Evolutionary conservation across 164 flowering plant genomes (phyloP).

Genomic region (Magnolia sinica): DNA sequence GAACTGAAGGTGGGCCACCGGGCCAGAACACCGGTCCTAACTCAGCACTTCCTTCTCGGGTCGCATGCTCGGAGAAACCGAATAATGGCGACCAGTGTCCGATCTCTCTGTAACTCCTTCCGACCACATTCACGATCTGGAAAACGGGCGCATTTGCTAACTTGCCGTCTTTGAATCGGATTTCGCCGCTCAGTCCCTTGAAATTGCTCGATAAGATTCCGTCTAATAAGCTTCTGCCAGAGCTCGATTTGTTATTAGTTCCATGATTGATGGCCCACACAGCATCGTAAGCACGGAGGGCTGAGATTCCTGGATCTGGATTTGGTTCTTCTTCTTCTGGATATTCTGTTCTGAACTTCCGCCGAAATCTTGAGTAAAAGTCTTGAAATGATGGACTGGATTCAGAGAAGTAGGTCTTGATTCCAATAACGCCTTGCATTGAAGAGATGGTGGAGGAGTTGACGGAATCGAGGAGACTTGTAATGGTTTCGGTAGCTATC

Average conservation of each 20-base stretch:
- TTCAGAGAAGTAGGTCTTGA: conserved; percentile 8
- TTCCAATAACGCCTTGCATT: conserved; percentile 26
- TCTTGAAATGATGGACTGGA: background rate
- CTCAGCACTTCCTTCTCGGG: background rate
- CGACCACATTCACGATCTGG: conserved; percentile 21
- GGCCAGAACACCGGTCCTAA: conserved; percentile 30
- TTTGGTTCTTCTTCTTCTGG: conserved; percentile 15
- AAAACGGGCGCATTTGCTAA: background rate
- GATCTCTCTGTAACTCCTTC: conserved; percentile 21
- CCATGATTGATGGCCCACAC: conserved; percentile 7
- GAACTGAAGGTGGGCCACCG: conserved; percentile 15
- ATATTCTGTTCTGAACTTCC: conserved; percentile 13
- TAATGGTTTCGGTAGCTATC: conserved; percentile 30
- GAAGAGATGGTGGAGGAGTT: conserved; percentile 16
- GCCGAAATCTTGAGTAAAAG: conserved; percentile 2
- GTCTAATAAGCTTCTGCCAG: conserved; percentile 1
- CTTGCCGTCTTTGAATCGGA: conserved; percentile 17
- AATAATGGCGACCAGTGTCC: conserved; percentile 19
- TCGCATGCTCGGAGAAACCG: conserved; percentile 14
- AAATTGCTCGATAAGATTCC: conserved; percentile 14
- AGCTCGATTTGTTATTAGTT: background rate
- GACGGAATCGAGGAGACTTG: conserved; percentile 23
- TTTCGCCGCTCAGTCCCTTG: conserved; percentile 26
- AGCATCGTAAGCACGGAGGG: conserved; percentile 27
- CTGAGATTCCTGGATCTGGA: conserved; percentile 22